A percentile compares a stretch with the other conserved stretches of the same genome.
These are phyloP conservation scores for Diaporthe sp. DNA, from an alignment of 2,329 filamentous ascomycete species.

Conservation along the genomic window DNA sequence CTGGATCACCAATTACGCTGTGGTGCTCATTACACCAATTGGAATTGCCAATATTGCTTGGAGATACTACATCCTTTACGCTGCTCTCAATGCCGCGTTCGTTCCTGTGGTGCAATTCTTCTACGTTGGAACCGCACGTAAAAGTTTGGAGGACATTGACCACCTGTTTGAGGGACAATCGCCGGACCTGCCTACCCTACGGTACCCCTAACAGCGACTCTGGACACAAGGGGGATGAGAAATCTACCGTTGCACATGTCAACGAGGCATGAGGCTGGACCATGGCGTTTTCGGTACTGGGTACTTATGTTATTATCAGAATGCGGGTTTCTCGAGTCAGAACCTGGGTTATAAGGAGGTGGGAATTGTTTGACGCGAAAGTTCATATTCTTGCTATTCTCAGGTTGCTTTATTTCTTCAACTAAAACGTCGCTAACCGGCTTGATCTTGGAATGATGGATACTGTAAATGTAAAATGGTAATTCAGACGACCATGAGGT, in stretches of 20 bases:
- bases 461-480: no score
- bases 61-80: conserved; percentile 62
- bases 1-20: conserved; percentile 10
- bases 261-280: background rate
- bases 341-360: background rate
- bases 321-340: no score
- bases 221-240: background rate
- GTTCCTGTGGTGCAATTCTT: conserved; percentile 57
- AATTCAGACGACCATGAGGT: no score
- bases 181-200: background rate
- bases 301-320: no score
- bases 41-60: conserved; percentile 63
- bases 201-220: no score
- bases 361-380: background rate
- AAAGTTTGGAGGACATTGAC: conserved; percentile 12
- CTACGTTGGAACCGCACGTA: conserved; percentile 55
- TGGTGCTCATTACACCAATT: conserved; percentile 61
- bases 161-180: background rate
- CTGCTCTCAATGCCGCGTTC: conserved; percentile 56
- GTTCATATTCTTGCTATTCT: background rate
- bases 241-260: background rate
- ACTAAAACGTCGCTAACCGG: background rate
- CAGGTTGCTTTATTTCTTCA: background rate
- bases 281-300: background rate
- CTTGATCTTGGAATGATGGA: no score